phyloP scores from a whole-genome alignment of 2,329 filamentous ascomycete species.

The Nigrospora oryzae region DNA sequence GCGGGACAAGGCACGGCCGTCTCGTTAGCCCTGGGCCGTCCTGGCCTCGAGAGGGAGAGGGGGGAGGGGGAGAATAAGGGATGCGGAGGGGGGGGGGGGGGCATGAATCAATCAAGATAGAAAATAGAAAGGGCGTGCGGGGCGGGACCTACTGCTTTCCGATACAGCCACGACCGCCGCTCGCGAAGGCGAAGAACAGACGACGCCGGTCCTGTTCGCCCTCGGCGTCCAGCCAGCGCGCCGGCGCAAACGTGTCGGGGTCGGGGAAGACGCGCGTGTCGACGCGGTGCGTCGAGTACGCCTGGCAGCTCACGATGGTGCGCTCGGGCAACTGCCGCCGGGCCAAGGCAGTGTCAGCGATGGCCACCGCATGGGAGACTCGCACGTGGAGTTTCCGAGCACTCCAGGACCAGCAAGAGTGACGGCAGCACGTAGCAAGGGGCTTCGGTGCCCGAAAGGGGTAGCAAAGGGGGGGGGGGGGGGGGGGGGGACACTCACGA shows the following conservation, averaged over 20 bases:
- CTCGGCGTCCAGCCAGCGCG: constrained; percentile 70
- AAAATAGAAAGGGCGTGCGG: neutral
- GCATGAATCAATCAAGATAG: neutral
- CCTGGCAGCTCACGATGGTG: constrained; percentile 52
- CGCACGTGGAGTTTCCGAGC: too few species aligned
- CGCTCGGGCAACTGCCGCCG: constrained; percentile 26
- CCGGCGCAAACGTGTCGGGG: constrained; percentile 69
- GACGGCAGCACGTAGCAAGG: too few species aligned
- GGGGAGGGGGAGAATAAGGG: neutral
- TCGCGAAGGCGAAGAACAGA: constrained; percentile 57
- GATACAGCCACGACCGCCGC: constrained; percentile 56
- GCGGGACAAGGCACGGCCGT: neutral
- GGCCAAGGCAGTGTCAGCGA: too few species aligned
- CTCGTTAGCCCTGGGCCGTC: neutral
- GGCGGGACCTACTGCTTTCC: constrained; percentile 52
- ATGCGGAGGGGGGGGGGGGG: too few species aligned
- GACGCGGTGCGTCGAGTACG: constrained; percentile 50
- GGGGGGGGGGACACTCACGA: constrained; percentile 17
- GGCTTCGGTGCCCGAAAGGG: too few species aligned
- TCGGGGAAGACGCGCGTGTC: constrained; percentile 65
- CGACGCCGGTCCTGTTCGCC: constrained; percentile 64
- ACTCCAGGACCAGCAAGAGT: too few species aligned
- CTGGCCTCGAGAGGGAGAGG: too few species aligned
- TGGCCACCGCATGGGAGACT: too few species aligned
- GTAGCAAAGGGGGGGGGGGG: too few species aligned